Conservation (phyloP, 2,329 filamentous ascomycete genomes). For the Diplodia corticola region DNA sequence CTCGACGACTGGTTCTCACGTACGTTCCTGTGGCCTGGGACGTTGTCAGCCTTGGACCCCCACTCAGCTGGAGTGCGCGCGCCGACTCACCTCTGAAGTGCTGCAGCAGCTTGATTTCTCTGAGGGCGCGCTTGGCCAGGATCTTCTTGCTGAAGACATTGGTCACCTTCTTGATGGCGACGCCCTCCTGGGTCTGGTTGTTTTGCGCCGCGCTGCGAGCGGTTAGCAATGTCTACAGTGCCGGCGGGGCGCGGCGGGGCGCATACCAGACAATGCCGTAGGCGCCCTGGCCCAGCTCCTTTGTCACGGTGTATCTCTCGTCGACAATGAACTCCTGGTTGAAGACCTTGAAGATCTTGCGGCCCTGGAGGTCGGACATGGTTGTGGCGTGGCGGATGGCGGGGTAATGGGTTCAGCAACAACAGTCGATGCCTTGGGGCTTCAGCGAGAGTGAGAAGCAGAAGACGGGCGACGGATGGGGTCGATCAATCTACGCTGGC, state of each 20-base stretch:
- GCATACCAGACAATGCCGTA: slow-evolving; percentile 97
- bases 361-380: slow-evolving; percentile 65
- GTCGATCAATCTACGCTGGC: background rate
- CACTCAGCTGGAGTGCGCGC: slow-evolving; percentile 22
- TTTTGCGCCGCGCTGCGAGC: slow-evolving; percentile 80
- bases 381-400: slow-evolving; percentile 24
- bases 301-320: slow-evolving; percentile 96
- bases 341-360: slow-evolving; percentile 99
- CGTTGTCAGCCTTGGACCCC: slow-evolving; percentile 28
- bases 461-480: background rate
- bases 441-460: slow-evolving; percentile 1
- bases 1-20: slow-evolving; percentile 24
- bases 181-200: slow-evolving; percentile 84
- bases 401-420: slow-evolving; percentile 1
- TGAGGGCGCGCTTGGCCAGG: slow-evolving; percentile 91
- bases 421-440: background rate
- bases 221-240: slow-evolving; percentile 29
- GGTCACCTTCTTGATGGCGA: slow-evolving; percentile 99
- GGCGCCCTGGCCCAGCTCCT: slow-evolving; percentile 96
- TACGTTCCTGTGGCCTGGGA: slow-evolving; percentile 50
- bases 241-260: slow-evolving; percentile 10
- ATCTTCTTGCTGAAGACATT: slow-evolving; percentile 99
- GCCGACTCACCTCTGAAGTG: slow-evolving; percentile 70
- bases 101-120: slow-evolving; percentile 98
- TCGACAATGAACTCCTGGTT: slow-evolving; percentile 99